These are phyloP conservation scores for Myrica gale DNA, from an alignment of 306 rosid genomes.

Conservation along the genomic window DNA sequence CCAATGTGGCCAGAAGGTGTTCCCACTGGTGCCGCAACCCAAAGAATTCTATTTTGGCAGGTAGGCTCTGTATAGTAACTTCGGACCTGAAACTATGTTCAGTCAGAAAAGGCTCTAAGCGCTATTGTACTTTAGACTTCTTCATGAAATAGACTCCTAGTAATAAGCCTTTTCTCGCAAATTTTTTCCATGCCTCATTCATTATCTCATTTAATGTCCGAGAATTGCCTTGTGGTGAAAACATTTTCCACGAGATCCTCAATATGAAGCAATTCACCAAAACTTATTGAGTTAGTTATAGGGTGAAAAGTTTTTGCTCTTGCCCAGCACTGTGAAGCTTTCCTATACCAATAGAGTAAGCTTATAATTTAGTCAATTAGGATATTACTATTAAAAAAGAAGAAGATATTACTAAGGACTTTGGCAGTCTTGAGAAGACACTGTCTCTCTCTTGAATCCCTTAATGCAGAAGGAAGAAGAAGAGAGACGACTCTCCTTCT, in stretches of 20 bases:
- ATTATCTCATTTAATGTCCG: not conserved
- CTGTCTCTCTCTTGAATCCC: no score
- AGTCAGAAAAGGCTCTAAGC: conserved; percentile 17
- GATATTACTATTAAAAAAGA: not conserved
- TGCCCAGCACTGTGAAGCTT: not conserved
- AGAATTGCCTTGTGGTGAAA: not conserved
- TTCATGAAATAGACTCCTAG: not conserved
- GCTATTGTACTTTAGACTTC: conserved; percentile 1
- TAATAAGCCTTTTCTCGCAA: not conserved
- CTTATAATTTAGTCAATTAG: not conserved
- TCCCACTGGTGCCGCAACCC: conserved; percentile 88
- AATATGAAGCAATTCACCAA: not conserved
- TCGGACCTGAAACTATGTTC: conserved; percentile 8
- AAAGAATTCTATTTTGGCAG: conserved; percentile 99
- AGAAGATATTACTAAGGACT: no score
- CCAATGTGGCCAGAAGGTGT: conserved; percentile 99
- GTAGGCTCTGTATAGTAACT: conserved; percentile 41
- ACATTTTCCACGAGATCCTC: not conserved
- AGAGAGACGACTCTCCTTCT: no score
- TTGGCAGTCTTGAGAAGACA: no score
- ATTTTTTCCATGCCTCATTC: not conserved
- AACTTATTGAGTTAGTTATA: not conserved
- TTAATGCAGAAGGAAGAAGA: no score
- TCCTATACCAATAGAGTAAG: not conserved
- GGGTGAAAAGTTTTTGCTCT: not conserved